Evolutionary conservation across 169 alveolate genomes (phyloP).

Genomic region (Plasmodium billcollinsi): DNA sequence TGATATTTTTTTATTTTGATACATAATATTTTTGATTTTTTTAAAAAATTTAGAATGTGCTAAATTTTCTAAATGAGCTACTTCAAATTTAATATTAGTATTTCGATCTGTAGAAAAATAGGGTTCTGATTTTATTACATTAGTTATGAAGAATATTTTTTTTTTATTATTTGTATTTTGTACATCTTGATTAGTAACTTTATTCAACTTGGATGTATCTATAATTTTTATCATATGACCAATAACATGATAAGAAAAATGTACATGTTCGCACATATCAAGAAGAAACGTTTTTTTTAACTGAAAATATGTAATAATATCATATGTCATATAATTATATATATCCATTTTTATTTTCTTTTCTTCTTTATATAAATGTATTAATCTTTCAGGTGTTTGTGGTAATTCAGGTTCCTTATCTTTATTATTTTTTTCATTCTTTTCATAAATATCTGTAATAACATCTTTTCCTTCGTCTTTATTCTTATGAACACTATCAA

Average conservation of each 20-base stretch:
- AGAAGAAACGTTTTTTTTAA: constrained; percentile 68
- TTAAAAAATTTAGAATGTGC: constrained; percentile 17
- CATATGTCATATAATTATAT: constrained; percentile 65
- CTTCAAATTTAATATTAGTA: constrained; percentile 55
- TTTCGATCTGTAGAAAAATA: constrained; percentile 63
- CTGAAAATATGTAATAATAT: constrained; percentile 58
- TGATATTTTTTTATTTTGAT: constrained; percentile 37
- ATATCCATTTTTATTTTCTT: constrained; percentile 57
- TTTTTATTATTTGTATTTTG: constrained; percentile 4
- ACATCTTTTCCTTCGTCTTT: too few relatives aligned
- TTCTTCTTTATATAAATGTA: constrained; percentile 60
- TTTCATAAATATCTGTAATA: neutral
- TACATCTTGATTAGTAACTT: neutral
- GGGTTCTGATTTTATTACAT: constrained; percentile 39
- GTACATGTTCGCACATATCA: constrained; percentile 73
- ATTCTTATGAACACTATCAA: too few relatives aligned
- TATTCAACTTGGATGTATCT: constrained; percentile 12
- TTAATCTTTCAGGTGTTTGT: constrained; percentile 67
- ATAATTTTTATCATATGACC: constrained; percentile 47
- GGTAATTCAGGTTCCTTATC: constrained; percentile 3
- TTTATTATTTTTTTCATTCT: neutral
- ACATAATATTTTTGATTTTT: constrained; percentile 33
- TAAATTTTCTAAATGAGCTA: constrained; percentile 52
- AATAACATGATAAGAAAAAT: constrained; percentile 40
- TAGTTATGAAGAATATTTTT: constrained; percentile 46